A percentile compares a stretch with the other conserved stretches of the same genome.
phyloP scores from a whole-genome alignment of 2,329 filamentous ascomycete species.

The Knoxdaviesia proteae region DNA sequence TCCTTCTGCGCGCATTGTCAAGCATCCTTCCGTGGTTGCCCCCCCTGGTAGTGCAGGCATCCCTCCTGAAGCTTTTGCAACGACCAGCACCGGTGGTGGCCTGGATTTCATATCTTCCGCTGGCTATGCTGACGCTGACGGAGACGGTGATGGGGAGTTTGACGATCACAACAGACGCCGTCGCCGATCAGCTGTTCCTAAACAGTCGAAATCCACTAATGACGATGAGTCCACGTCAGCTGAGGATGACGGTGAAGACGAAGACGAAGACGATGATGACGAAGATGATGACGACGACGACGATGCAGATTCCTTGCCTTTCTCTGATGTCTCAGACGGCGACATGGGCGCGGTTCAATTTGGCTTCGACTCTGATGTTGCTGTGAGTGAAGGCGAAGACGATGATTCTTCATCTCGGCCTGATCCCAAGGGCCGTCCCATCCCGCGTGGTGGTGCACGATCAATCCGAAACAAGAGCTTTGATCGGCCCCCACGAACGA shows the following conservation, averaged over 20 bases:
- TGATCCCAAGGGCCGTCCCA: background rate
- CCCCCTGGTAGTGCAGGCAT: no score
- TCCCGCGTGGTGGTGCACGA: background rate
- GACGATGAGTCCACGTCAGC: conserved; percentile 13
- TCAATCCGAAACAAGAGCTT: no score
- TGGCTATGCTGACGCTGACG: conserved; percentile 23
- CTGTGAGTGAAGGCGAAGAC: background rate
- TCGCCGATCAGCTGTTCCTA: no score
- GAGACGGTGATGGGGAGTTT: no score
- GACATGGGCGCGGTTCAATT: background rate
- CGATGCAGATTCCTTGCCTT: conserved; percentile 4
- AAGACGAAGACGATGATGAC: conserved; percentile 16
- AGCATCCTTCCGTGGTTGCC: no score
- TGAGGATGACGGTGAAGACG: conserved; percentile 14
- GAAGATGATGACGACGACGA: conserved; percentile 16
- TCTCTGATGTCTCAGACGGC: background rate
- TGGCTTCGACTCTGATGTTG: background rate
- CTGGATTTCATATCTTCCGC: conserved; percentile 87
- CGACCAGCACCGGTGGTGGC: conserved; percentile 37
- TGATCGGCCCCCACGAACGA: background rate
- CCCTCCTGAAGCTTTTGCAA: conserved; percentile 23
- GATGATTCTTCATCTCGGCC: background rate
- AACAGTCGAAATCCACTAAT: no score
- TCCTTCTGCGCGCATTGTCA: no score
- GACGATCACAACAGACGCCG: no score